Percentiles rank a stretch among this genome's conserved stretches.
Conservation (phyloP, 2,329 filamentous ascomycete genomes). For the Trichoderma citrinoviride region DNA sequence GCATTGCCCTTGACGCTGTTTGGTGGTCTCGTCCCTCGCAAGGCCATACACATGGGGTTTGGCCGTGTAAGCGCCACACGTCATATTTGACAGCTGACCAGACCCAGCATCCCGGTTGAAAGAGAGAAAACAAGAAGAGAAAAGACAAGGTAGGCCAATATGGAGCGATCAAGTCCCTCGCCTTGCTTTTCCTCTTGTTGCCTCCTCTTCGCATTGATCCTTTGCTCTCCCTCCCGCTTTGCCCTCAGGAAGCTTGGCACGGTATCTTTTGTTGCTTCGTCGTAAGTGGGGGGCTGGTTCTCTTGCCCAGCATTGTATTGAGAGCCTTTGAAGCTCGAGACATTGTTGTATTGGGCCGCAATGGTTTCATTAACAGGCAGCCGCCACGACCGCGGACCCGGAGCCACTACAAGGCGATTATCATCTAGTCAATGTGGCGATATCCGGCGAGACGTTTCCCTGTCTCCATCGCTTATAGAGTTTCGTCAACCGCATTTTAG, state of each 20-base stretch:
- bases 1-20: not conserved
- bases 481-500: not conserved
- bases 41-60: not conserved
- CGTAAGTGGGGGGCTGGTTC: not conserved
- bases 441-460: not conserved
- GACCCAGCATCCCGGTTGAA: not conserved
- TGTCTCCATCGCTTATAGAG: not conserved
- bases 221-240: not conserved
- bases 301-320: not conserved
- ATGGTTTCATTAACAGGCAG: conserved; percentile 2
- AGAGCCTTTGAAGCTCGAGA: not conserved
- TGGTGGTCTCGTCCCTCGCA: not conserved
- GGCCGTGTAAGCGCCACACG: not conserved
- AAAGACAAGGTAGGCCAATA: not conserved
- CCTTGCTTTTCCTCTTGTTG: not conserved
- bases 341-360: not conserved
- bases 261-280: not conserved
- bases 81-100: conserved; percentile 12
- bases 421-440: not conserved
- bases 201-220: not conserved
- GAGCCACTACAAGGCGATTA: not conserved
- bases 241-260: not conserved
- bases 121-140: not conserved
- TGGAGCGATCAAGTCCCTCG: too few species aligned
- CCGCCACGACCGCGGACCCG: conserved; percentile 10